phyloP scores from a whole-genome alignment of 2,329 filamentous ascomycete genomes.

The Hymenoscyphus occultus region DNA sequence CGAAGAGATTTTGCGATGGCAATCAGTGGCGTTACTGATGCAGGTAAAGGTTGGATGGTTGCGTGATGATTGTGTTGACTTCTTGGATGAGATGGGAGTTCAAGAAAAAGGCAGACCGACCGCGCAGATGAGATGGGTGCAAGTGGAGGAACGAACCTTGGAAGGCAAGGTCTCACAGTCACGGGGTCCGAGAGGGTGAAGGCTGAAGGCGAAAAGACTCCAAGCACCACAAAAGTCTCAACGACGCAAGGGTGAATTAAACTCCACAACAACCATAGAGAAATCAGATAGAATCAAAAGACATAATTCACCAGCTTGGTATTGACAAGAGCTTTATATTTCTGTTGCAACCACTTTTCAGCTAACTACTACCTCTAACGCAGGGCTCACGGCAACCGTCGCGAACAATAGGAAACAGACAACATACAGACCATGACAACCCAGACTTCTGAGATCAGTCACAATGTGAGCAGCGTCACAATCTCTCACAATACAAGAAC shows the following conservation, averaged over 20 bases:
- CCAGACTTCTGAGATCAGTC: background rate
- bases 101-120: background rate
- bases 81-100: background rate
- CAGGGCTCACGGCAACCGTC: background rate
- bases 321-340: background rate
- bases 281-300: background rate
- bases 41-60: slow-evolving; percentile 14
- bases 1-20: background rate
- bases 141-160: too few species aligned
- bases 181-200: too few species aligned
- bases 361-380: background rate
- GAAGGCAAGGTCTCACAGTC: too few species aligned
- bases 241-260: background rate
- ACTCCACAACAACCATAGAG: background rate
- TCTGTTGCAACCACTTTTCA: background rate
- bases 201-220: background rate
- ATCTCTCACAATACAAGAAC: background rate
- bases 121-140: background rate
- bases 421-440: background rate
- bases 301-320: background rate
- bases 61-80: slow-evolving; percentile 23
- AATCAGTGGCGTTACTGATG: slow-evolving; percentile 1
- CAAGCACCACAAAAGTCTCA: background rate
- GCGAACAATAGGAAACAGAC: background rate
- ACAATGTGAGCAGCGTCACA: background rate